Conservation (phyloP, 2,329 filamentous ascomycete species). For the Cladophialophora immunda region DNA sequence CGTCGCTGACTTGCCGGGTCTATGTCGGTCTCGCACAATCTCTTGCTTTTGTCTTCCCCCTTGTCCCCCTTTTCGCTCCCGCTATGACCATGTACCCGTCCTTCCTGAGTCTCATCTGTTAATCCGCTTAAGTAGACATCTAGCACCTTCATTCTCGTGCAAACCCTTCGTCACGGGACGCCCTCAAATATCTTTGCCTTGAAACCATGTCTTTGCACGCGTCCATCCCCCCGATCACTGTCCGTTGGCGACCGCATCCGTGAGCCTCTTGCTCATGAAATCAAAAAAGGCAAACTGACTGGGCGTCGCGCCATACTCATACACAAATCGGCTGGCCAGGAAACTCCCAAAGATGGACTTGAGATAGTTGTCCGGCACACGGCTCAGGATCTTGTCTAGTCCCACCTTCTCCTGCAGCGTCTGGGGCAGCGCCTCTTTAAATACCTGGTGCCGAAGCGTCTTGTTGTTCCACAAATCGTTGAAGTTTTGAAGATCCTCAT, state of each 20-base stretch:
- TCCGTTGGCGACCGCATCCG: conserved; percentile 27
- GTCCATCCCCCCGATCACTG: conserved; percentile 8
- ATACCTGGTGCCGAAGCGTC: conserved; percentile 77
- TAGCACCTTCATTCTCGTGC: no score
- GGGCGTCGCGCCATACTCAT: conserved; percentile 89
- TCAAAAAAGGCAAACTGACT: conserved; percentile 99
- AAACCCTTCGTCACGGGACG: no score
- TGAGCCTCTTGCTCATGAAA: conserved; percentile 60
- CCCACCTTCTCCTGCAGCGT: conserved; percentile 89
- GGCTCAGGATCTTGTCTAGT: conserved; percentile 82
- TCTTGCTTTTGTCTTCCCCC: conserved; percentile 9
- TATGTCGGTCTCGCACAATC: not conserved
- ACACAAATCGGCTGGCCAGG: conserved; percentile 93
- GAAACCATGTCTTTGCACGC: not conserved
- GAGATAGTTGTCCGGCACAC: conserved; percentile 90
- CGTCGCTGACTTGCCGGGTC: not conserved
- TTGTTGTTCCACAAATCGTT: conserved; percentile 91
- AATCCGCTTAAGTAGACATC: not conserved
- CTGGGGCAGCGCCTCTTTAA: conserved; percentile 84
- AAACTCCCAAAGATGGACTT: conserved; percentile 96
- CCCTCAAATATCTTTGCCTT: no score
- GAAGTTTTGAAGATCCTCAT: conserved; percentile 88
- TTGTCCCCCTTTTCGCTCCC: not conserved
- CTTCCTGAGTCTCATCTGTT: not conserved
- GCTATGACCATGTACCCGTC: not conserved